Percentiles rank a stretch among this genome's conserved stretches.
Conservation (phyloP, 306 rosid species). For the Medicago arabica region DNA sequence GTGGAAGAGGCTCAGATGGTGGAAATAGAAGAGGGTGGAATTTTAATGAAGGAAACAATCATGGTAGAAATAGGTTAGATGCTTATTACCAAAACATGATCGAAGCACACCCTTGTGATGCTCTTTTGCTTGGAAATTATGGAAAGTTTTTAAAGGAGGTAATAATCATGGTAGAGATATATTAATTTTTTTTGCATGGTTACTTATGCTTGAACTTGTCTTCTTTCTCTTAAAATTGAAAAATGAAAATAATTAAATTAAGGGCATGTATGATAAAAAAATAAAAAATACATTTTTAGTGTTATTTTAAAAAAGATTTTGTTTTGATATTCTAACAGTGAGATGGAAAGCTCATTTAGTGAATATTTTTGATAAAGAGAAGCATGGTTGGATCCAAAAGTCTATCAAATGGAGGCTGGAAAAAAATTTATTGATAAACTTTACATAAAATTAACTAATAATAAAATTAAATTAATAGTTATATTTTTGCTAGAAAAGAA, state of each 20-base stretch:
- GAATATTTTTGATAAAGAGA: too few relatives aligned
- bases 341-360: too few relatives aligned
- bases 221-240: slow-evolving; percentile 21
- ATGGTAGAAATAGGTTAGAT: slow-evolving; percentile 57
- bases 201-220: not conserved
- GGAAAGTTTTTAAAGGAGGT: slow-evolving; percentile 92
- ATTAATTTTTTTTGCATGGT: not conserved
- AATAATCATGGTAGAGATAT: not conserved
- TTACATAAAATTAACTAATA: too few relatives aligned
- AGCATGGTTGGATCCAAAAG: too few relatives aligned
- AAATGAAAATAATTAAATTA: not conserved
- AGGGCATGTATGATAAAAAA: too few relatives aligned
- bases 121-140: slow-evolving; percentile 82
- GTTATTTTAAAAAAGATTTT: too few relatives aligned
- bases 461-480: too few relatives aligned
- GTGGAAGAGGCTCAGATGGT: slow-evolving; percentile 44
- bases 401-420: too few relatives aligned
- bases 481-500: too few relatives aligned
- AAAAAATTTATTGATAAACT: too few relatives aligned
- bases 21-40: slow-evolving; percentile 46
- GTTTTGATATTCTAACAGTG: too few relatives aligned
- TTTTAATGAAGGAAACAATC: slow-evolving; percentile 50
- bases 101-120: slow-evolving; percentile 69
- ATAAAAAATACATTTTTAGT: too few relatives aligned
- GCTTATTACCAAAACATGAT: slow-evolving; percentile 77